Conservation (phyloP, 2,329 filamentous ascomycete species). For the Rhynchosporium secalis region DNA sequence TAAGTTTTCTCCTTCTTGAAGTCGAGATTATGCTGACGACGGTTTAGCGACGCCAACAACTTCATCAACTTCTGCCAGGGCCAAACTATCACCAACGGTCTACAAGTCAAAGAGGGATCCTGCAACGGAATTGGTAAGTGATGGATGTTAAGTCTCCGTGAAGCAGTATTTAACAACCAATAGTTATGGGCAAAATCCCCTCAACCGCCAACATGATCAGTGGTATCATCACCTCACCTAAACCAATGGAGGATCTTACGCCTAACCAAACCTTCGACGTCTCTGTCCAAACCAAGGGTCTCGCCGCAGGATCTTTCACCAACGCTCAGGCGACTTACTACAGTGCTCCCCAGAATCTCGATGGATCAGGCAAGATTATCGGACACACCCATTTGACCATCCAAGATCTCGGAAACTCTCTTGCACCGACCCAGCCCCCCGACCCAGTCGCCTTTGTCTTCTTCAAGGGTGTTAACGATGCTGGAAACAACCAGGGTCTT, state of each 20-base stretch:
- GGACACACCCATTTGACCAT: conserved; percentile 45
- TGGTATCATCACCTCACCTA: conserved; percentile 35
- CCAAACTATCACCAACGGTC: conserved; percentile 56
- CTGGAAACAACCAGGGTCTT: conserved; percentile 43
- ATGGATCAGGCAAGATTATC: conserved; percentile 40
- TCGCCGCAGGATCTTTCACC: conserved; percentile 44
- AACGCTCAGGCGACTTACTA: conserved; percentile 44
- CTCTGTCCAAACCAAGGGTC: conserved; percentile 40
- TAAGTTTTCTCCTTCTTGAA: conserved; percentile 31
- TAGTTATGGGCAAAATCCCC: conserved; percentile 40
- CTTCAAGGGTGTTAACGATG: conserved; percentile 47
- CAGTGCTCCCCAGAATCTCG: conserved; percentile 41
- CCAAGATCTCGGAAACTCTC: conserved; percentile 40
- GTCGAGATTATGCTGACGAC: conserved; percentile 26
- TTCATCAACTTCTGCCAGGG: conserved; percentile 37
- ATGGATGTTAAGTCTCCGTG: background rate
- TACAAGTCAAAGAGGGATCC: conserved; percentile 56
- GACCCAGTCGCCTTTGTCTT: conserved; percentile 42
- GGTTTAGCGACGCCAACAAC: conserved; percentile 46
- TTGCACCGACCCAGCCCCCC: conserved; percentile 38
- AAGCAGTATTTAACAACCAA: background rate
- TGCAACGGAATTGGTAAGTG: conserved; percentile 49
- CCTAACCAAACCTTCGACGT: conserved; percentile 39
- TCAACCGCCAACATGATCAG: conserved; percentile 39
- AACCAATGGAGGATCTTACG: conserved; percentile 34